Conservation (phyloP, 2,329 filamentous ascomycete genomes). For the Fusarium dlaminii region DNA sequence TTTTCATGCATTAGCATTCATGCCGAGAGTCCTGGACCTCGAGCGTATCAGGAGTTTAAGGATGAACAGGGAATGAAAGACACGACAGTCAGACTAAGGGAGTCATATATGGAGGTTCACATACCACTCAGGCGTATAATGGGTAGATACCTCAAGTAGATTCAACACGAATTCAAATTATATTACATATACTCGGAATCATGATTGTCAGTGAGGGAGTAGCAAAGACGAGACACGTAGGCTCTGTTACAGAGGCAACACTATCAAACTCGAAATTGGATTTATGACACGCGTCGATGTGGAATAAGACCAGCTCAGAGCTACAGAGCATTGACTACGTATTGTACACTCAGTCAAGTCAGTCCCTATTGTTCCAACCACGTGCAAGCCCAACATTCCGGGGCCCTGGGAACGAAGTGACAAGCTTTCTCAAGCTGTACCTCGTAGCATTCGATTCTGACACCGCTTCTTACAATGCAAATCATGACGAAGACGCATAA, state of each 20-base stretch:
- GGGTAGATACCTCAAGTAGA: constrained; percentile 31
- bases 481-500: constrained; percentile 16
- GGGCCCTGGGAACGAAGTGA: background rate
- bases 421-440: background rate
- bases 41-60: constrained; percentile 21
- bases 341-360: background rate
- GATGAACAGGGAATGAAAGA: constrained; percentile 11
- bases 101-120: constrained; percentile 6
- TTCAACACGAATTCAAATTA: constrained; percentile 9
- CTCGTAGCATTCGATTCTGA: constrained; percentile 6
- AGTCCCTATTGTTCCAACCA: constrained; percentile 14
- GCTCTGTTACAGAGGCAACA: background rate
- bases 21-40: background rate
- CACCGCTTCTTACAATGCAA: constrained; percentile 21
- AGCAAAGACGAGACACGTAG: background rate
- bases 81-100: constrained; percentile 6
- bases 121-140: constrained; percentile 18
- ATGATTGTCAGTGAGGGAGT: background rate
- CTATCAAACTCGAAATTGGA: background rate
- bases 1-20: background rate
- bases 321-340: background rate
- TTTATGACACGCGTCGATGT: background rate
- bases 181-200: too few relatives aligned
- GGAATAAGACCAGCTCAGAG: background rate
- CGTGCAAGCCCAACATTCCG: constrained; percentile 3